Evolutionary conservation across 306 rosid species (phyloP), one percentile per base, ranked within the genome.

Genomic region (Mucuna pruriens): DNA sequence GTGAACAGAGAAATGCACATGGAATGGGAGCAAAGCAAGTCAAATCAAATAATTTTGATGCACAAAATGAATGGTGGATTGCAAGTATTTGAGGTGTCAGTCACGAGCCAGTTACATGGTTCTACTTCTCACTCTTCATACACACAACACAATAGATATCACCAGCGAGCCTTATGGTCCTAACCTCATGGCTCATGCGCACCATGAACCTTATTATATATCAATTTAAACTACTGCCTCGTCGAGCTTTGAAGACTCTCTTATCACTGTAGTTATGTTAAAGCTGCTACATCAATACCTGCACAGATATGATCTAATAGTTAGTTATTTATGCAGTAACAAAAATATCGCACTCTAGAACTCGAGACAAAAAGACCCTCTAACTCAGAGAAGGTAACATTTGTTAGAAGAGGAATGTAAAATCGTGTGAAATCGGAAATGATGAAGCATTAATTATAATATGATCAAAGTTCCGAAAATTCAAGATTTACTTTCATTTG

Each of bases 1-100:
- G 78, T 80, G 75, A 87, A 73, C 89, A 84, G 83, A 69, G 82
- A 74, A 61, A 22, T 84, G 75, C 92, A n/a, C n/a, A n/a, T n/a
- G n/a, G n/a, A n/a, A n/a, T n/a, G n/a, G n/a, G n/a, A n/a, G n/a
- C n/a, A n/a, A n/a, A n/a, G n/a, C n/a, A 16, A 72, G 23, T 79
- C 73, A 82, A 75, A 89, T 85, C 84, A 88, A 85, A 87, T 90
- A 39, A 88, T 84, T 85, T 83, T 16, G 15, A 13, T 62, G 19
- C 76, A 51, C 46, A 77, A 74, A 51, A 77, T 82, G 82, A 77
- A 76, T 66, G 40, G 77, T 80, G 66, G 46, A 77, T 46, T 71
- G 70, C 63, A 36, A 48, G 33, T 64, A 58, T 71, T 39, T 34
- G 25, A 73, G 45, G 84, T 87, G 73, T 76, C 91, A 60, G n/a